phyloP scores from a whole-genome alignment of 2,329 filamentous ascomycete genomes.

The Verticillium alfalfae region DNA sequence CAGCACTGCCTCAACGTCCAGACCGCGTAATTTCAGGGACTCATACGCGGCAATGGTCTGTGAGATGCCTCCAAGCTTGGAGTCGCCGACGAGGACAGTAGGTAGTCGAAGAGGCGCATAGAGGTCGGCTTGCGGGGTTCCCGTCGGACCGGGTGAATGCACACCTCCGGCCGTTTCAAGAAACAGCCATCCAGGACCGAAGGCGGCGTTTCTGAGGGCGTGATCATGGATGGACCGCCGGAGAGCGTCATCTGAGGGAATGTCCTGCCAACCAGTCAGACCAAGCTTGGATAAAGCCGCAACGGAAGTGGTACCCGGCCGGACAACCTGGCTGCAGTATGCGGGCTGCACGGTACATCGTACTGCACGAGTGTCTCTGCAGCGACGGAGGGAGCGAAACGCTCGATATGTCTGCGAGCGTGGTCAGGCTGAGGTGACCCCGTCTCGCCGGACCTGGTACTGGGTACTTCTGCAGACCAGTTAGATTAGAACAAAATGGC shows the following conservation, averaged over 20 bases:
- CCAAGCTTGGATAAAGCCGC: background rate
- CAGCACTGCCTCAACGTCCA: slow-evolving; percentile 66
- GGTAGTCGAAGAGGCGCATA: slow-evolving; percentile 71
- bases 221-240: slow-evolving; percentile 40
- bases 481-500: background rate
- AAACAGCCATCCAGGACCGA: slow-evolving; percentile 53
- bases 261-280: slow-evolving; percentile 26
- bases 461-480: background rate
- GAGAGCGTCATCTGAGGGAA: slow-evolving; percentile 45
- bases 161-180: slow-evolving; percentile 81
- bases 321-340: slow-evolving; percentile 57
- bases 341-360: slow-evolving; percentile 69
- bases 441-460: background rate
- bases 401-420: slow-evolving; percentile 52
- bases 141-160: slow-evolving; percentile 71
- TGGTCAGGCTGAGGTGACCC: background rate
- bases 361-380: slow-evolving; percentile 64
- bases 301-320: slow-evolving; percentile 29
- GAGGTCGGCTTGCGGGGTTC: slow-evolving; percentile 70
- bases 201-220: slow-evolving; percentile 33
- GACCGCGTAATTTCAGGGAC: slow-evolving; percentile 70
- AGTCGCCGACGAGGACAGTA: slow-evolving; percentile 68
- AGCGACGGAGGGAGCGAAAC: slow-evolving; percentile 46
- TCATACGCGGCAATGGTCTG: slow-evolving; percentile 77
- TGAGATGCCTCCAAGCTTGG: slow-evolving; percentile 72